Conservation (phyloP, 768 basidiomycete genomes). For the Termitomyces eurrhizus region DNA sequence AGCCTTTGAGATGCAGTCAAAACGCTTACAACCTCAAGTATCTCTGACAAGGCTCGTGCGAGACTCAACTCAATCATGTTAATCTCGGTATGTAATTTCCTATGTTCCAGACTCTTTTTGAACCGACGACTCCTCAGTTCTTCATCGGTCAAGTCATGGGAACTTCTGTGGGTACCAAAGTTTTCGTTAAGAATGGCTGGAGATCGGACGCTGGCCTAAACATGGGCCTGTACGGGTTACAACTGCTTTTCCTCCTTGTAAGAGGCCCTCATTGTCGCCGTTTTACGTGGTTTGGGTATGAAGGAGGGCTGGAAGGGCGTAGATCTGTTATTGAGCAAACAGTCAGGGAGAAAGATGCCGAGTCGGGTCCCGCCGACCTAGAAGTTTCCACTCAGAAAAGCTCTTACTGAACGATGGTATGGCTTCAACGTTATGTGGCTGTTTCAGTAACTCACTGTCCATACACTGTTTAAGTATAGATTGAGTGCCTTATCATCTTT, state of each 20-base stretch:
- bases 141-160: conserved; percentile 85
- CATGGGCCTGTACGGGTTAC: conserved; percentile 54
- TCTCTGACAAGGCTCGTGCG: conserved; percentile 49
- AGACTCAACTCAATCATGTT: conserved; percentile 76
- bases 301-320: conserved; percentile 49
- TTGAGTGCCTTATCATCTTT: not conserved
- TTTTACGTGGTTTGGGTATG: conserved; percentile 63
- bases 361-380: not conserved
- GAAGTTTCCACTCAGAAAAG: not conserved
- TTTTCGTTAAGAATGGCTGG: conserved; percentile 74
- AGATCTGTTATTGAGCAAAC: conserved; percentile 19
- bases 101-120: not conserved
- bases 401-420: not conserved
- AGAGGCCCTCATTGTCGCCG: conserved; percentile 65
- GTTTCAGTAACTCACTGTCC: no score
- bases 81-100: conserved; percentile 42
- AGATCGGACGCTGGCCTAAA: conserved; percentile 57
- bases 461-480: not conserved
- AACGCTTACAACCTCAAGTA: conserved; percentile 20
- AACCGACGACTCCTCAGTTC: conserved; percentile 28
- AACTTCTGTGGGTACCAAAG: conserved; percentile 66
- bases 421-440: not conserved
- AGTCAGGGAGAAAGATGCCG: not conserved
- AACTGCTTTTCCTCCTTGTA: conserved; percentile 51
- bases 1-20: not conserved